Percentiles rank a stretch among this genome's conserved stretches.
phyloP scores from a whole-genome alignment of 2,329 filamentous ascomycete genomes.

The Fusarium keratoplasticum region DNA sequence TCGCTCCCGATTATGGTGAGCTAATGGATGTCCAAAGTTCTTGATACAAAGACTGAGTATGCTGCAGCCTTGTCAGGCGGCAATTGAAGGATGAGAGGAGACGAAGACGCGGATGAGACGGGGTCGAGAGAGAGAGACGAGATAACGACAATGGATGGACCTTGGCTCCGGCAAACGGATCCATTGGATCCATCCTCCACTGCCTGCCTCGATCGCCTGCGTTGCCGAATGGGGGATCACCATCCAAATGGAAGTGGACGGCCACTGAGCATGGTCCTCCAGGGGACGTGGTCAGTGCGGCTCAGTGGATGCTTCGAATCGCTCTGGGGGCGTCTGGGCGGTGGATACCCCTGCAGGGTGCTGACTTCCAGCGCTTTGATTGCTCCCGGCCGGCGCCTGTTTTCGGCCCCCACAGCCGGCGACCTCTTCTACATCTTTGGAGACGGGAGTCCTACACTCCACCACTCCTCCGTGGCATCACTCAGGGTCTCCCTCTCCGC shows the following conservation, averaged over 20 bases:
- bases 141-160: conserved; percentile 23
- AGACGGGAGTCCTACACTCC: neutral
- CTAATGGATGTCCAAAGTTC: neutral
- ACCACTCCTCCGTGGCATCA: neutral
- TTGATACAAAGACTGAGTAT: neutral
- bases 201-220: neutral
- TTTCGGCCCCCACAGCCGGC: neutral
- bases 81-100: conserved; percentile 16
- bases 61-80: conserved; percentile 12
- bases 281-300: conserved; percentile 22
- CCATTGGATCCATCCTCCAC: neutral
- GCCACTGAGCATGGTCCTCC: conserved; percentile 8
- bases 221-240: conserved; percentile 17
- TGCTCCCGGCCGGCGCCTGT: neutral
- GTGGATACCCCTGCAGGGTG: neutral
- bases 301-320: conserved; percentile 20
- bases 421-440: neutral
- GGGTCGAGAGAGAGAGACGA: neutral
- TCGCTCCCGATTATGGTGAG: neutral
- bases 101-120: neutral
- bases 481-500: conserved; percentile 10
- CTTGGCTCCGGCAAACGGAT: conserved; percentile 18
- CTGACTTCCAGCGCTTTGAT: neutral
- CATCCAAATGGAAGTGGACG: neutral
- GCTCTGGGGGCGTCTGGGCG: conserved; percentile 1